These are phyloP conservation scores for Ichthyophthirius multifiliis DNA, from an alignment of 169 alveolate species.

Conservation along the genomic window DNA sequence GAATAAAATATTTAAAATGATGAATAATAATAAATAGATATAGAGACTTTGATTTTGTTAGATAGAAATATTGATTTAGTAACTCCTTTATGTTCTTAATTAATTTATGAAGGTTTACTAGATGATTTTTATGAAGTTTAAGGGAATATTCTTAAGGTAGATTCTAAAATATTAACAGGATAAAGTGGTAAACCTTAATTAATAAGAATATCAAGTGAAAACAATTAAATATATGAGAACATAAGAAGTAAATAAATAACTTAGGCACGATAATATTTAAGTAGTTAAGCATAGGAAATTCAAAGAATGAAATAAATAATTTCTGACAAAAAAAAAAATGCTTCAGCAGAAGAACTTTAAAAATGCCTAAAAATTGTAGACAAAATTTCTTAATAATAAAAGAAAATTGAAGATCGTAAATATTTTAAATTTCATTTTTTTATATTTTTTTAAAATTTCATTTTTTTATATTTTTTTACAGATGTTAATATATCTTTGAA, in stretches of 20 bases:
- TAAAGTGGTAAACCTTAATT: background rate
- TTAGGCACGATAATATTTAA: background rate
- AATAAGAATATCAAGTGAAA: background rate
- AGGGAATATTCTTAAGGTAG: too few species aligned
- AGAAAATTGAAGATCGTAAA: background rate
- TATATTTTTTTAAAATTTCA: background rate
- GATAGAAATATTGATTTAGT: conserved; percentile 20
- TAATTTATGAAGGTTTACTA: conserved; percentile 19
- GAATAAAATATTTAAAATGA: background rate
- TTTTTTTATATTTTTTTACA: background rate
- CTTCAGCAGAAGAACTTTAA: background rate
- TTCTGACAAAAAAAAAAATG: background rate
- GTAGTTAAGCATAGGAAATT: background rate
- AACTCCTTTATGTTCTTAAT: background rate
- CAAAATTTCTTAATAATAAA: background rate
- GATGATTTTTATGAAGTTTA: too few species aligned
- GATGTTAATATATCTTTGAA: conserved; percentile 17
- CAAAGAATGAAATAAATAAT: background rate
- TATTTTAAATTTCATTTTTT: background rate
- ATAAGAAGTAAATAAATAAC: background rate
- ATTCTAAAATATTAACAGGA: too few species aligned
- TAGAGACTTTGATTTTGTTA: background rate
- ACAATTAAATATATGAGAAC: background rate
- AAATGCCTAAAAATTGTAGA: background rate
- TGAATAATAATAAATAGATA: background rate